Conservation (phyloP, 345 rosid species). For the Cochlearia excelsa region DNA sequence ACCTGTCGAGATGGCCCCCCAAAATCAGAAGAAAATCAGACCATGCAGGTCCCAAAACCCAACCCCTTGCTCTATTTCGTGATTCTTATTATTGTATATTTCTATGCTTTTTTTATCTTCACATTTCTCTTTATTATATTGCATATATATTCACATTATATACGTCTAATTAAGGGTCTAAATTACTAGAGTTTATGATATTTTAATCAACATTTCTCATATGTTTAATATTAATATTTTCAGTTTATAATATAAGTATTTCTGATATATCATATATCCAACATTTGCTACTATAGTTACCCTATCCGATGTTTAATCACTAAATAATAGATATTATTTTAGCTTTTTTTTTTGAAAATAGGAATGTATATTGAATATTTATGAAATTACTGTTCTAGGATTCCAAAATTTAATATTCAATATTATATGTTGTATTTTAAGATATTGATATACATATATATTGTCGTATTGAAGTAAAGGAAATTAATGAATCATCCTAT, state of each 20-base stretch:
- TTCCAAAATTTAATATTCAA: too few species aligned
- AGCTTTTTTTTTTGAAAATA: too few species aligned
- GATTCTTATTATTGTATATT: slow-evolving; percentile 38
- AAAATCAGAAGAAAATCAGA: slow-evolving; percentile 27
- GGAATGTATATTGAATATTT: neutral
- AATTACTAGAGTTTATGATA: too few species aligned
- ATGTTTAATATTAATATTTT: too few species aligned
- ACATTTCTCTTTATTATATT: slow-evolving; percentile 1
- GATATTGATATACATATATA: slow-evolving; percentile 13
- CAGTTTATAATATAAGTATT: too few species aligned
- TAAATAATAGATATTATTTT: too few species aligned
- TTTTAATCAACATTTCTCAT: too few species aligned
- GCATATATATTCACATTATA: neutral
- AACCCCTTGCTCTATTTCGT: slow-evolving; percentile 40
- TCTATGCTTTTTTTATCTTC: slow-evolving; percentile 9
- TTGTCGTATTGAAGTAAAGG: slow-evolving; percentile 31
- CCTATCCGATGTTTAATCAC: too few species aligned
- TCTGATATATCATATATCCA: too few species aligned
- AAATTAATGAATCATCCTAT: slow-evolving; percentile 20
- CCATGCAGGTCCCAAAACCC: slow-evolving; percentile 39
- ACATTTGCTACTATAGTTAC: too few species aligned
- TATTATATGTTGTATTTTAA: neutral
- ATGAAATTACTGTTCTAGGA: neutral
- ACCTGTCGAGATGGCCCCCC: slow-evolving; percentile 38
- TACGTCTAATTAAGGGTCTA: too few species aligned